Conservation (phyloP, 306 rosid genomes). For the Benincasa hispida region DNA sequence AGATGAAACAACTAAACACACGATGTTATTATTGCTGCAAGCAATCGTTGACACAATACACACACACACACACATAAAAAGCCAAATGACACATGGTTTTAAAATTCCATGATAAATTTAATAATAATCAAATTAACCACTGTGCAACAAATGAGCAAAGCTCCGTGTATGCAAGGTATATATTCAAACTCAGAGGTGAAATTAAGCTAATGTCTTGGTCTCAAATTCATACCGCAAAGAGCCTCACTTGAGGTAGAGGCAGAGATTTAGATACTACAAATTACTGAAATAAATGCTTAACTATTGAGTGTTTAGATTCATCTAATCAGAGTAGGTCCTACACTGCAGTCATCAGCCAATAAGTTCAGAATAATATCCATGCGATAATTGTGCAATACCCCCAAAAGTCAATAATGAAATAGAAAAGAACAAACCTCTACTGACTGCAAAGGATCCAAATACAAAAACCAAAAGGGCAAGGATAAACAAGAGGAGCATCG, state of each 20-base stretch:
- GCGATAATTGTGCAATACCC: neutral
- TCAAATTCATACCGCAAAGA: neutral
- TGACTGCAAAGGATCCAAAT: conserved; percentile 48
- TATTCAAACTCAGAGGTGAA: neutral
- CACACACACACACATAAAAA: neutral
- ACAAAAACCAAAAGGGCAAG: conserved; percentile 60
- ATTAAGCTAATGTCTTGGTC: neutral
- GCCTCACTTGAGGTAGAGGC: neutral
- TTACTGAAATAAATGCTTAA: neutral
- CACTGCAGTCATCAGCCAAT: neutral
- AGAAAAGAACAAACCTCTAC: conserved; percentile 42
- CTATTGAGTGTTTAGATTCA: neutral
- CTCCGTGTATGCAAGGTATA: neutral
- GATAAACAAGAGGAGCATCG: conserved; percentile 65
- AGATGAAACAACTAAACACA: neutral
- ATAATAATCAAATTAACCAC: neutral
- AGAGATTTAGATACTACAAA: neutral
- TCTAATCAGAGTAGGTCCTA: neutral
- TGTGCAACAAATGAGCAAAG: neutral
- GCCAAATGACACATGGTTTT: neutral
- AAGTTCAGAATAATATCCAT: neutral
- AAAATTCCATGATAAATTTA: neutral
- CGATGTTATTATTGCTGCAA: neutral
- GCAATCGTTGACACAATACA: neutral
- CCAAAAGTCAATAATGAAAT: neutral